Evolutionary conservation across 2,329 filamentous ascomycete genomes (phyloP), one percentile per base, ranked within the genome.

Genomic region (Epichloe festucae): DNA sequence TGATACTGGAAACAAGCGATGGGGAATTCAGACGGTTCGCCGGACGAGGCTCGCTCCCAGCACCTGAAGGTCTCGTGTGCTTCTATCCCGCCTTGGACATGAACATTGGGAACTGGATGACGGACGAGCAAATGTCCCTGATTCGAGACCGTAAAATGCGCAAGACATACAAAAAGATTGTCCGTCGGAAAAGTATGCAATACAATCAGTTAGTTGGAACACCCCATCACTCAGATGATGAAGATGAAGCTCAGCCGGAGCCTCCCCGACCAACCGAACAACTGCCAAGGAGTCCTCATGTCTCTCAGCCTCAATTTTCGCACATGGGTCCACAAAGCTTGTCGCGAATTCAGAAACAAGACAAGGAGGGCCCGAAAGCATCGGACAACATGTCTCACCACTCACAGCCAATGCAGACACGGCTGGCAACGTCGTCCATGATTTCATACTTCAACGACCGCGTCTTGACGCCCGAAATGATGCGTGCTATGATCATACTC

Each of bases 21-120:
- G 74, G 57, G 14, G 62, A 63, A 1, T 63, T 67, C 52, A 59
- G 60, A 15, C 60, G 67, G 40, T 55, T 57, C 11, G 54, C 60
- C 12, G 54, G 58, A 1, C 53, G 81, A 55, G 70, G 70, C 19
- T 72, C 81, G 2, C 73, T 95, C 5, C 85, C 89, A 0, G 65
- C 78, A 0, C 93, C 93, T 0, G 85, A 87, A 49, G 91, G 89
- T 0, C 68, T 97, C 7, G 76, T 97, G 0, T 75, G 95, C 47
- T 82, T 94, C 53, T 98, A 98, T 61, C 93, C 93, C 0, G 84
- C 85, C 0, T 71, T 98, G 53, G 93, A 97, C 62, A 89, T 97
- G 86, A 96, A 95, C 62, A 97, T 97, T 57, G 89, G 89, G 39
- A 96, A 90, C 66, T 98, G 93, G 93, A 97, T 98, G 90, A 90